Base-by-base conservation (phyloP, 345 rosid genomes). In the Geranium brycei region DNA sequence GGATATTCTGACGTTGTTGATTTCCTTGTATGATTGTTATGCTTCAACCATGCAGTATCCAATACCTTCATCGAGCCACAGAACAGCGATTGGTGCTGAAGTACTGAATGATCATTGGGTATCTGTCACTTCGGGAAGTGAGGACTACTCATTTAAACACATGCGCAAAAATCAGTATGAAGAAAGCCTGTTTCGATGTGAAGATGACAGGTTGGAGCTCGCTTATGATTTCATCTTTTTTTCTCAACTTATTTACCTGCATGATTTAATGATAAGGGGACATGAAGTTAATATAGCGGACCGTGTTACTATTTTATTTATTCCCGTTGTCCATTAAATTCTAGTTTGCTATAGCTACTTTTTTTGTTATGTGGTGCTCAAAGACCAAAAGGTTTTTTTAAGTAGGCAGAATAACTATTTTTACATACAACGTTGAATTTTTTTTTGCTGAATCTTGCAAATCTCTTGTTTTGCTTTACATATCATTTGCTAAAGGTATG, bases 111-210 rank as follows among this genome's bases (percentile, higher is more conserved):
- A 93, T 70, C 81, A 86, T 78, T 93, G 97, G 99, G 97, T 90
- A 60, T 90, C 99, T 30, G 96, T 93, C 57, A 90, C 99, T 68
- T 93, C 97, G 66, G 99, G 99, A 71, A 93, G 99, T 82, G 99
- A 90, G 78, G 99, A 93, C 78, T 93, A 93, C 86, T 89, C 99
- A 57, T 93, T 93, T 66, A 93, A 90, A 72, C 99, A 93, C 78
- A 90, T 90, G 99, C 91, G 96, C 60, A 93, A 90, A 80, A 93
- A 93, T 74, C 99, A 90, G 74, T 93, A 93, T 71, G 99, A 90
- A 81, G 99, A 93, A 79, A 88, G 95, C 77, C 81, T 93, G 64
- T 93, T 93, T 68, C 80, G 86, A 8, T 90, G 99, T 66, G 99
- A 93, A 81, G 99, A 93, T 75, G 99, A 93, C 83, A 88, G 99